Evolutionary conservation across 345 rosid genomes (phyloP).

Genomic region (Aethionema arabicum): DNA sequence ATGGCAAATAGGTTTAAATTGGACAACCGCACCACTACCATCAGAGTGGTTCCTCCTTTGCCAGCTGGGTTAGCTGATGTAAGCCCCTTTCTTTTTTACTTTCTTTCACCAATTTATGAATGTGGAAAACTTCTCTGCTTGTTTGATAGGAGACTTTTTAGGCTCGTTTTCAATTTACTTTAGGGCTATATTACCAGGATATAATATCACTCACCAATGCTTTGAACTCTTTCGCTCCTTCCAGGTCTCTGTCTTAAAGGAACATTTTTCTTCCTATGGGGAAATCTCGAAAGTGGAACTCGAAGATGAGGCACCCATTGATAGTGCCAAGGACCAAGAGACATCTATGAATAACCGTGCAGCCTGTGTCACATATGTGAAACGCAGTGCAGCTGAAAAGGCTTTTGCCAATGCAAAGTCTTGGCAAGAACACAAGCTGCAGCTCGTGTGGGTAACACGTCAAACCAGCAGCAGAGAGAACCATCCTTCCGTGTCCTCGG

Average conservation of each 20-base stretch:
- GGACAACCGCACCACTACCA: slow-evolving; percentile 79
- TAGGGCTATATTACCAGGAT: neutral
- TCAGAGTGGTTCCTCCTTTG: slow-evolving; percentile 71
- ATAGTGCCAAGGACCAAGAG: slow-evolving; percentile 39
- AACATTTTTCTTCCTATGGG: slow-evolving; percentile 70
- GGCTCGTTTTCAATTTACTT: neutral
- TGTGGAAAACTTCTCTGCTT: slow-evolving; percentile 6
- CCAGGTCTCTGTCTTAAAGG: slow-evolving; percentile 67
- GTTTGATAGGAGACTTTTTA: neutral
- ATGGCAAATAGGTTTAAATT: slow-evolving; percentile 63
- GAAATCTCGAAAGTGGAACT: slow-evolving; percentile 68
- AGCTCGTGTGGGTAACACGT: slow-evolving; percentile 62
- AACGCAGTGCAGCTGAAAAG: slow-evolving; percentile 72
- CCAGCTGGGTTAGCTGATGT: slow-evolving; percentile 80
- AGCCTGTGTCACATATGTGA: slow-evolving; percentile 53
- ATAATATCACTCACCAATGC: slow-evolving; percentile 1
- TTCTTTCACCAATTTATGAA: slow-evolving; percentile 7
- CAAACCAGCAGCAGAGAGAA: slow-evolving; percentile 29
- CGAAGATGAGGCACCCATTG: slow-evolving; percentile 51
- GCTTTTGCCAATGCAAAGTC: slow-evolving; percentile 76
- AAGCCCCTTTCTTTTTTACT: slow-evolving; percentile 36
- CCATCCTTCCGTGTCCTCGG: slow-evolving; percentile 31
- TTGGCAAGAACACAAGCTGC: slow-evolving; percentile 76
- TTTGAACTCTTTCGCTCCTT: slow-evolving; percentile 28
- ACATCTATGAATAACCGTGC: slow-evolving; percentile 41